Evolutionary conservation across 139 green algal species (phyloP), one percentile per base, ranked within the genome.

Genomic region (Desmodesmus armatus): DNA sequence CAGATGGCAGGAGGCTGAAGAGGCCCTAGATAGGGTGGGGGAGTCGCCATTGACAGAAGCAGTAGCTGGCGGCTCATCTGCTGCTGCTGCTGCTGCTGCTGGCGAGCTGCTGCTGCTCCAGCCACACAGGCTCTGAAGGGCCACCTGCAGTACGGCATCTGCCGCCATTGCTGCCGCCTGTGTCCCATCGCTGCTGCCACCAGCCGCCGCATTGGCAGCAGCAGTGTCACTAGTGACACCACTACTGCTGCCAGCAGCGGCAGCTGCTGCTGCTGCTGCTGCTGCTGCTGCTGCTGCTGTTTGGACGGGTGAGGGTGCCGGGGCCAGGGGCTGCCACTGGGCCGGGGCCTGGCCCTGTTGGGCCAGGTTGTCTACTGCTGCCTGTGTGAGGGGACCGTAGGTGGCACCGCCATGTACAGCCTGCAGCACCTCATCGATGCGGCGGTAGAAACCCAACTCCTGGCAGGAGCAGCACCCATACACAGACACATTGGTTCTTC

Each of bases 401-500:
- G 53, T 40, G 9, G 17, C 39, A 15, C 82, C 82, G 3, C 3
- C 5, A 15, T 87, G 71, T 2, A 87, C 71, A 5, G 70, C 31
- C 29, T 33, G 19, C 15, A 55, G n/a, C 55, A 87, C 71, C 39
- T 78, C 53, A 1, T 55, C 82, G 17, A 87, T 53, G 29, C 53
- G 19, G n/a, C 82, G 71, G 55, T 87, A 87, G 53, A 77, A 76
- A 2, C 37, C 58, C 43, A 87, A 44, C 37, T 82, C 71, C 82
- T 86, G 78, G 72, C 53, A 69, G 25, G 3, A 69, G 35, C 75
- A 70, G 51, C 75, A 82, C n/a, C n/a, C n/a, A n/a, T n/a, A n/a
- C n/a, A n/a, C n/a, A n/a, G n/a, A n/a, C n/a, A n/a, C n/a, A n/a
- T n/a, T n/a, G n/a, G n/a, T n/a, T n/a, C n/a, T n/a, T n/a, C n/a